A percentile compares a stretch with the other conserved stretches of the same genome.
phyloP scores from a whole-genome alignment of 2,329 filamentous ascomycete species.

The Botrytis fragariae region DNA sequence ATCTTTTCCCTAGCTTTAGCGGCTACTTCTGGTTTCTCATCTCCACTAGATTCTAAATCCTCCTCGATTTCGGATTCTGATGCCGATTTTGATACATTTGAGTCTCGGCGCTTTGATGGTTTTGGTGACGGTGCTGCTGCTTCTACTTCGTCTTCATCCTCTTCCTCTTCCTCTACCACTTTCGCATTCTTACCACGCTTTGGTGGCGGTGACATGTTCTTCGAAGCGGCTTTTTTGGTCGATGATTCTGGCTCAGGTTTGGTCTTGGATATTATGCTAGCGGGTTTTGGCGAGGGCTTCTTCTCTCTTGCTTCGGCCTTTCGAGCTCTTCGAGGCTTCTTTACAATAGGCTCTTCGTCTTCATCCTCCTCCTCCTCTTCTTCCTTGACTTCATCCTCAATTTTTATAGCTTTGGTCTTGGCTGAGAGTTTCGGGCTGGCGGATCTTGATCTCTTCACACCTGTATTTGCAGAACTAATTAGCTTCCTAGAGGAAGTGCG shows the following conservation, averaged over 20 bases:
- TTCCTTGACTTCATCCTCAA: constrained; percentile 35
- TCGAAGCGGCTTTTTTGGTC: constrained; percentile 20
- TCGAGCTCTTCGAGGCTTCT: constrained; percentile 42
- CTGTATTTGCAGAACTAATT: constrained; percentile 21
- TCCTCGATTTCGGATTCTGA: constrained; percentile 49
- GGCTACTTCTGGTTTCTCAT: constrained; percentile 67
- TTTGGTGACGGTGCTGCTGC: constrained; percentile 31
- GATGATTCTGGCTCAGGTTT: constrained; percentile 25
- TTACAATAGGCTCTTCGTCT: constrained; percentile 33
- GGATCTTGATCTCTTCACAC: constrained; percentile 34
- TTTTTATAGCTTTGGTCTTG: constrained; percentile 33
- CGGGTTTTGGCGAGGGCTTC: constrained; percentile 18
- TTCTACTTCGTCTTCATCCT: constrained; percentile 44
- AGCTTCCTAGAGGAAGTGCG: background rate
- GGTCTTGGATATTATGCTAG: constrained; percentile 24
- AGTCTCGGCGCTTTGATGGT: constrained; percentile 30
- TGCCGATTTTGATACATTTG: constrained; percentile 43
- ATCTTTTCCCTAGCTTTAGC: constrained; percentile 78
- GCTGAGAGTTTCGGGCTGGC: constrained; percentile 21
- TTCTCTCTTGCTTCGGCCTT: constrained; percentile 49
- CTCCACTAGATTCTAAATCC: constrained; percentile 48
- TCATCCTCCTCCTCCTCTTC: constrained; percentile 48
- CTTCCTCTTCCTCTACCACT: constrained; percentile 20
- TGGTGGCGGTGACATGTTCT: constrained; percentile 26
- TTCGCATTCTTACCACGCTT: constrained; percentile 26